Percentiles rank a stretch among this genome's conserved stretches.
These are phyloP conservation scores for Physcia stellaris DNA, from an alignment of 495 filamentous ascomycete species.

Conservation along the genomic window DNA sequence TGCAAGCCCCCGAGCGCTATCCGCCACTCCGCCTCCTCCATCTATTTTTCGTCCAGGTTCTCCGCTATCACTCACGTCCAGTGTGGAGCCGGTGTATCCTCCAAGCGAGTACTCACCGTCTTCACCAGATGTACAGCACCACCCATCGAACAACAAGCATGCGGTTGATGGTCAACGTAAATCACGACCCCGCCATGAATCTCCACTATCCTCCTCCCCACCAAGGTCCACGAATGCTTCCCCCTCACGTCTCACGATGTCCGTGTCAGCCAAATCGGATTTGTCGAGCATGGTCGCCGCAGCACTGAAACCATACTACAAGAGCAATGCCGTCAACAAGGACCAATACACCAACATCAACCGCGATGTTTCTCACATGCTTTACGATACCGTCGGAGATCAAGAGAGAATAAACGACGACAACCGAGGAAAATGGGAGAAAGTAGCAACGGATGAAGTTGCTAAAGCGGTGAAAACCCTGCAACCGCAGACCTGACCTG, in stretches of 20 bases:
- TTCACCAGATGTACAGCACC: conserved; percentile 30
- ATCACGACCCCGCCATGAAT: conserved; percentile 29
- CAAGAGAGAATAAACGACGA: conserved; percentile 41
- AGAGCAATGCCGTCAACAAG: conserved; percentile 51
- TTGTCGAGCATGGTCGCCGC: conserved; percentile 69
- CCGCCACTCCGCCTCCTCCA: conserved; percentile 58
- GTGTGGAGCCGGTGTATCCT: conserved; percentile 46
- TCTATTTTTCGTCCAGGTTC: conserved; percentile 49
- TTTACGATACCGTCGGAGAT: conserved; percentile 71
- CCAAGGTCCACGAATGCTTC: conserved; percentile 40
- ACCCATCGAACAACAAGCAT: conserved; percentile 3
- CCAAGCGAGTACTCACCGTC: conserved; percentile 46
- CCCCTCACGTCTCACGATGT: conserved; percentile 40
- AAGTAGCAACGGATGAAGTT: conserved; percentile 60
- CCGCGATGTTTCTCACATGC: conserved; percentile 60
- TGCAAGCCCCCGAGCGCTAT: conserved; percentile 55
- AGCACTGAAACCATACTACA: conserved; percentile 64
- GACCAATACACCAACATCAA: conserved; percentile 85
- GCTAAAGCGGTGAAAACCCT: conserved; percentile 40
- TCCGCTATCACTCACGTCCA: conserved; percentile 53
- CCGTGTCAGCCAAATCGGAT: conserved; percentile 61
- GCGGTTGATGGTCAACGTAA: conserved; percentile 29
- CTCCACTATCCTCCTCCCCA: conserved; percentile 10
- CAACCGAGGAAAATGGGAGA: conserved; percentile 49
- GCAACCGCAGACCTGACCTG: too few relatives aligned